Base-by-base conservation (phyloP, 495 filamentous ascomycete species). In the Mycothermus thermophilus region DNA sequence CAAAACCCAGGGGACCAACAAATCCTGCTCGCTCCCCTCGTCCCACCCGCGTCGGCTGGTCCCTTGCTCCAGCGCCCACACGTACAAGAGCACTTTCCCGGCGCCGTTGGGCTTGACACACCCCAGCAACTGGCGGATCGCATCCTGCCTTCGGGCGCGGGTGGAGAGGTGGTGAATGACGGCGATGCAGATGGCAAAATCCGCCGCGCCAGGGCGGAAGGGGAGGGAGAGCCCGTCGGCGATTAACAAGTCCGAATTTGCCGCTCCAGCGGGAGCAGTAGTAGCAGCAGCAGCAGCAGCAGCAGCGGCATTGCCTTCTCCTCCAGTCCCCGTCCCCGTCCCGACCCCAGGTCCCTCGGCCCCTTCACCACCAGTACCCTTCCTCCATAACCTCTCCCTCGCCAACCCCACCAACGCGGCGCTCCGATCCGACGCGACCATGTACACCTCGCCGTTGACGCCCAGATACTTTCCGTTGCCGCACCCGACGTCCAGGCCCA, bases 11-110 rank as follows among this genome's bases (percentile, higher is more conserved):
- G 90, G 90, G 30, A 97, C 90, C 70, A 96, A 83, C 39, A 93
- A 74, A 61, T 97, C 90, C 57, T 96, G 87, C 38, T 76, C 72
- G 46, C 80, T 71, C 11, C 77, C 79, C 50, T 86, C 80, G 42
- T 83, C 79, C 90, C 88, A 97, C 13, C 90, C 90, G 47, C 90
- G 65, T 37, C 92, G 78, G 52, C 86, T 94, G 40, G 59, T 62
- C 54, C 81, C 79, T 56, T 97, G 90, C 61, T 97, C 90, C 16
- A 97, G 67, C 2, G 90, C 90, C 90, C 90, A 97, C n/a, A 88
- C 90, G 53, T 88, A 93, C 16, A 95, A 66, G 40, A 97, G 57
- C 12, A 80, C 75, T n/a, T n/a, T n/a, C n/a, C n/a, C n/a, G 51
- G 66, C 75, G 9, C 85, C 83, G 8, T 63, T 60, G 11, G 38